Evolutionary conservation across 768 basidiomycete species (phyloP), one percentile per base, ranked within the genome.

Genomic region (Tulasnella calospora): DNA sequence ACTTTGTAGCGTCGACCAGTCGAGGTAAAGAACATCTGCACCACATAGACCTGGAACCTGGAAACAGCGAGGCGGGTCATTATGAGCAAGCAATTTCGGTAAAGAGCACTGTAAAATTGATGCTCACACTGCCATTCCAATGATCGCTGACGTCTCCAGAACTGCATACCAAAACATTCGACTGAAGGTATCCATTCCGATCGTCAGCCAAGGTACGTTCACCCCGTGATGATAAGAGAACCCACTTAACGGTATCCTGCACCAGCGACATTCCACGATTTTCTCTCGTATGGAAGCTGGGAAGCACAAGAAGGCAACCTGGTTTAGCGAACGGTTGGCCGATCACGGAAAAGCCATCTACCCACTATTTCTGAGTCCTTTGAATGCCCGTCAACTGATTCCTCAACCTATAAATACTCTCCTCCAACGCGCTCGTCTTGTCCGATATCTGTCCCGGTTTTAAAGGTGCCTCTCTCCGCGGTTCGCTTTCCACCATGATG

Each of bases 401-500:
- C 80, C 90, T 95, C 78, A 99, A 86, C 77, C 94, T 90, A 86
- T 94, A 98, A 74, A 98, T 92, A 83, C 94, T 96, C 87, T 99
- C 98, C 85, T 99, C 97, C 77, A 99, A 86, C 13, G 93, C 90
- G 75, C 89, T 94, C 35, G 98, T 98, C 81, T 99, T 98, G 79
- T 98, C 96, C 17, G 92, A 87, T 47, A 99, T 90, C 84, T 95
- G 93, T 19, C 92, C 92, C 5, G 93, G 89, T 84, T 95, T 96
- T 12, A 92, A 94, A 3, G 96, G 94, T 2, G 95, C 89, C 82
- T 95, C 92, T 73, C 95, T 87, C 73, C 98, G 88, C 1, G 98
- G 98, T 83, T 99, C 97, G 79, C 93, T 95, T 88, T 99, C 98
- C 71, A 95, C 95, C 95, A 98, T 96, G 85, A 99, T 99, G 84